Base-by-base conservation (phyloP, 805 yeast genomes). In the Zygoascus ofunaensis region DNA sequence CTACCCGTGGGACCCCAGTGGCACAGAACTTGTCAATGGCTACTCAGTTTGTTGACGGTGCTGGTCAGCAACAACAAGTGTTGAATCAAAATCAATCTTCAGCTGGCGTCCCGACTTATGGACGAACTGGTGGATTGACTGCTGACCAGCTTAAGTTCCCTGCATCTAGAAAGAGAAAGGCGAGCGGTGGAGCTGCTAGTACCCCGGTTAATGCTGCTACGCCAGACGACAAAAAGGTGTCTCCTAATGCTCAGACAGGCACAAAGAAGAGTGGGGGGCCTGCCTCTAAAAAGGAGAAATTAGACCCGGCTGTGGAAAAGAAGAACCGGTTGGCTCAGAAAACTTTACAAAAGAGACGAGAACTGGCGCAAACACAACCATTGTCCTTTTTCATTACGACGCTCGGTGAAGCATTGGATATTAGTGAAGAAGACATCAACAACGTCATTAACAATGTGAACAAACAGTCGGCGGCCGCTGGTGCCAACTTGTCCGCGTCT, bases 351-450 rank as follows among this genome's bases (percentile, higher is more conserved):
- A 51, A 49, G 44, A 55, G 58, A 46, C 50, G 53, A 40, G 59
- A 54, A 46, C 47, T 61, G 33, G 53, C 64, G 1, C 44, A 53
- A 14, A 46, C 57, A n/a, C 59, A 61, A 34, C 60, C 64, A 3
- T 39, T 56, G 34, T 53, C 55, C 24, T 63, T 54, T 47, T 57
- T 61, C 42, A 42, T 62, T 28, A 49, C 65, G 4, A 53, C 59
- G 18, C 54, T 63, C 23, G 65, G 63, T 3, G 60, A 64, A 15
- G 60, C 59, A 7, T 50, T 63, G 40, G 63, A 60, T 42, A 57
- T 60, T 12, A 42, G 59, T 4, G 58, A 61, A 8, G 61, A 58
- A 19, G 65, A 60, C 32, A 50, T 60, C 22, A 32, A 33, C 12
- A 30, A 43, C 49, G 37, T 30, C 8, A 33, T 43, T 4, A 21